Conservation (phyloP, 129 eudicot genomes). For the Flaveria robusta region DNA sequence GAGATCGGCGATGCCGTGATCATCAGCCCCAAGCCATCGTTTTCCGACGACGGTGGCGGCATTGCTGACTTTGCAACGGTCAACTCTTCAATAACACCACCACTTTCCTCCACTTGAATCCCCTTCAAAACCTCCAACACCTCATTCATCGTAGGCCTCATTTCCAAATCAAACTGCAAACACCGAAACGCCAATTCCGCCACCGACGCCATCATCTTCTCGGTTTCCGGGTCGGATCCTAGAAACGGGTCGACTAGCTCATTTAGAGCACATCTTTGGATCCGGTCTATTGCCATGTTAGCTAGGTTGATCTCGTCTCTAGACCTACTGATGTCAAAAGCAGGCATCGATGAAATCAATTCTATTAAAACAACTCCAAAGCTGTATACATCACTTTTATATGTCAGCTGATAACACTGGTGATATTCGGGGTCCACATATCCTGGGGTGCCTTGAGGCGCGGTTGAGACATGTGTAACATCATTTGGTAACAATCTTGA, state of each 20-base stretch:
- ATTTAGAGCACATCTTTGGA: slow-evolving; percentile 60
- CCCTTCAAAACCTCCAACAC: slow-evolving; percentile 56
- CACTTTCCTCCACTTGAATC: slow-evolving; percentile 40
- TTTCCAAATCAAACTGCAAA: slow-evolving; percentile 70
- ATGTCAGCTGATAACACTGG: slow-evolving; percentile 75
- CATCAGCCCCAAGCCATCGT: slow-evolving; percentile 41
- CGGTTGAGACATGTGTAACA: slow-evolving; percentile 80
- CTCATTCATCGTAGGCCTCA: slow-evolving; percentile 86
- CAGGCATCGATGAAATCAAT: slow-evolving; percentile 86
- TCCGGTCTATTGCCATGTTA: slow-evolving; percentile 69
- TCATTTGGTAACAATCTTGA: slow-evolving; percentile 64
- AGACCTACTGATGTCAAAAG: slow-evolving; percentile 77
- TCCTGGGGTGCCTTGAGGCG: slow-evolving; percentile 97
- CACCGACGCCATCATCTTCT: slow-evolving; percentile 67
- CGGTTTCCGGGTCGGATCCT: slow-evolving; percentile 44
- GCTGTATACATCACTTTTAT: slow-evolving; percentile 88
- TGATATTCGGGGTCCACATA: slow-evolving; percentile 88
- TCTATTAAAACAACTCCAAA: slow-evolving; percentile 88
- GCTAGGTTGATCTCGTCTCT: slow-evolving; percentile 79
- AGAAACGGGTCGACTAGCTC: slow-evolving; percentile 66
- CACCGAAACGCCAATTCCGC: slow-evolving; percentile 87
- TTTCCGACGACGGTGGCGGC: slow-evolving; percentile 56
- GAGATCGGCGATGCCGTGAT: slow-evolving; percentile 49
- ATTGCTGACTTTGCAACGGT: background rate
- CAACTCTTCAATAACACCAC: slow-evolving; percentile 11